Evolutionary conservation across 225 moss, liverwort and hornwort species (phyloP).

Genomic region (Straminergon stramineum): DNA sequence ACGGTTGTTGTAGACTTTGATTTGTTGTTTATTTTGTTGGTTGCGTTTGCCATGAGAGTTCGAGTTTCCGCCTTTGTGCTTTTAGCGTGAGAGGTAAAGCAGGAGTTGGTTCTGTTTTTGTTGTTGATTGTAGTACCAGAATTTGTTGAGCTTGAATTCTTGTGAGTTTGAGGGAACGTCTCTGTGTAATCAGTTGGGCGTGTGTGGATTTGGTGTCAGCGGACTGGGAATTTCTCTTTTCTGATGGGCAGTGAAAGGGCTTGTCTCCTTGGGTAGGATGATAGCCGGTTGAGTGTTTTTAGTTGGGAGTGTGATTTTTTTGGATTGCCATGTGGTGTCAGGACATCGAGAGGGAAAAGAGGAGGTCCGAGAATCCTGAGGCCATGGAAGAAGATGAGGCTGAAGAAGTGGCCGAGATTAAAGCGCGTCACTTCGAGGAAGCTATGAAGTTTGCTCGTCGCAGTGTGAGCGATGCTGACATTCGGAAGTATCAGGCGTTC

Average conservation of each 20-base stretch:
- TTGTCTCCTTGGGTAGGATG: fast-evolving
- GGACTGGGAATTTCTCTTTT: not conserved
- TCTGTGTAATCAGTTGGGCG: not conserved
- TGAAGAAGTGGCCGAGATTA: slow-evolving; percentile 74
- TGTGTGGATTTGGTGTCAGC: fast-evolving
- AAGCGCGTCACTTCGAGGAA: slow-evolving; percentile 83
- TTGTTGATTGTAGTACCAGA: not conserved
- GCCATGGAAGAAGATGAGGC: slow-evolving; percentile 91
- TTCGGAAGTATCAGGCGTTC: slow-evolving; percentile 86
- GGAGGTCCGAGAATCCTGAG: slow-evolving; percentile 66
- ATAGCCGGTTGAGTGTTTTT: not conserved
- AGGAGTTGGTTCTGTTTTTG: not conserved
- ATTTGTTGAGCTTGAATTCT: not conserved
- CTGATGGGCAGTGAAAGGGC: not conserved
- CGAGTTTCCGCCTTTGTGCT: not conserved
- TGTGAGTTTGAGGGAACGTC: not conserved
- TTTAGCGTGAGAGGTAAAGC: too few relatives aligned
- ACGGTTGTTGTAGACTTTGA: not conserved
- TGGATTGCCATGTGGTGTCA: not conserved
- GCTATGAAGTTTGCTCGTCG: slow-evolving; percentile 91
- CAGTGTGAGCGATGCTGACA: slow-evolving; percentile 94
- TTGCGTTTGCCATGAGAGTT: not conserved
- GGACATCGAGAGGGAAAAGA: slow-evolving; percentile 90
- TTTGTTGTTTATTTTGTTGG: not conserved
- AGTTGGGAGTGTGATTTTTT: not conserved